phyloP scores from a whole-genome alignment of 2,329 filamentous ascomycete species.

The Aspergillus felis region DNA sequence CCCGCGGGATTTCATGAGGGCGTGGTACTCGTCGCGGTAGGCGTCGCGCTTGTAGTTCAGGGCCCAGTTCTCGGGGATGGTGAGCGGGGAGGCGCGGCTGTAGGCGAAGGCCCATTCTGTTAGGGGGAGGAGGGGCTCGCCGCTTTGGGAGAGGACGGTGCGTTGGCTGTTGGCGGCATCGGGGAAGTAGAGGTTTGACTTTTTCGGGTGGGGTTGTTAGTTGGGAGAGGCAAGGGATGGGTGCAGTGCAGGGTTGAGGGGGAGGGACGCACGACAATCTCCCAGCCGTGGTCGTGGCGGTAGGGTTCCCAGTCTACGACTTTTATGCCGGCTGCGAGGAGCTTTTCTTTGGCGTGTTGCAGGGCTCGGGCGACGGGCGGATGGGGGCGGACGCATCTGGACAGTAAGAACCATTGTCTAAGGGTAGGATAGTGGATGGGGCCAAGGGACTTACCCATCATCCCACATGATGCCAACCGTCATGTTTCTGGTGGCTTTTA shows the following conservation, averaged over 20 bases:
- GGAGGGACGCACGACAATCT: constrained; percentile 28
- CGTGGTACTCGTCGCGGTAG: constrained; percentile 31
- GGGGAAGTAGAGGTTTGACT: constrained; percentile 47
- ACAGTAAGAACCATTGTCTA: neutral
- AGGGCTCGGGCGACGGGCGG: constrained; percentile 55
- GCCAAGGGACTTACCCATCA: constrained; percentile 45
- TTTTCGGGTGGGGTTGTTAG: constrained; percentile 5
- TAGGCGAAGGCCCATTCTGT: constrained; percentile 39
- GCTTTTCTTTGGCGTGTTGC: constrained; percentile 20
- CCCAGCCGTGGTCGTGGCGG: constrained; percentile 30
- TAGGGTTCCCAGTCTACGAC: constrained; percentile 36
- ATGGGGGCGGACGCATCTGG: constrained; percentile 57
- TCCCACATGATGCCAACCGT: constrained; percentile 60
- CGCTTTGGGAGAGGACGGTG: constrained; percentile 31
- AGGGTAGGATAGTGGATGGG: neutral
- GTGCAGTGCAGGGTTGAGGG: neutral
- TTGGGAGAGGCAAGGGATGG: neutral
- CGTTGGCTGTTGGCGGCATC: constrained; percentile 37
- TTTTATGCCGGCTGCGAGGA: constrained; percentile 44
- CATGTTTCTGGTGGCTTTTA: constrained; percentile 20
- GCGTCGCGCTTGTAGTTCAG: constrained; percentile 24
- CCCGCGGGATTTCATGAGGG: constrained; percentile 22
- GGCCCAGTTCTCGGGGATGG: constrained; percentile 25
- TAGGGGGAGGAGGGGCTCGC: constrained; percentile 45
- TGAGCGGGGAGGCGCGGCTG: constrained; percentile 17